Base-by-base conservation (phyloP, 2,329 filamentous ascomycete species). In the Fusarium paranaense region DNA sequence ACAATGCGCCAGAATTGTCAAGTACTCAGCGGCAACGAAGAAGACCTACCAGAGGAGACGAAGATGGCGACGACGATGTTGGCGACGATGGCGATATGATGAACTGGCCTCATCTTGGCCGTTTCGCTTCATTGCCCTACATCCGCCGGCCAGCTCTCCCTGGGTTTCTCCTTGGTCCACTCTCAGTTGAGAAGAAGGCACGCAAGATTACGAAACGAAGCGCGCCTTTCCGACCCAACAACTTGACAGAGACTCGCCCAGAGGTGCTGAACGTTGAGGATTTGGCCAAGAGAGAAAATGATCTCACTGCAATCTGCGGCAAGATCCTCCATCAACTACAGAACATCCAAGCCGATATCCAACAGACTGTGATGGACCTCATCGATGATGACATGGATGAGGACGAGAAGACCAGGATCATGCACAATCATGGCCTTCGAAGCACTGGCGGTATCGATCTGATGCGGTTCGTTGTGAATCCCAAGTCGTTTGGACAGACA, bases 381-480 rank as follows among this genome's bases (percentile, higher is more conserved):
- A 80, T 87, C 6, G 81, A 85, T 0, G 85, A 88, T 11, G 85
- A 87, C 11, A 85, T 84, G 73, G 83, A 85, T 2, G 86, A 88
- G 0, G 82, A 85, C 0, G 84, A 89, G 68, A 82, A 81, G 56
- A 81, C 82, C 9, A 85, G 82, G 11, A 84, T 94, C 9, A 92
- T 95, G 87, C 88, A 90, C 40, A 86, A 89, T 64, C 84, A 93
- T 77, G 89, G 91, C 3, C 85, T 98, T 16, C 88, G 91, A 14
- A 86, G 88, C 20, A 91, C 91, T 3, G 92, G 91, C 2, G 94
- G 94, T 18, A 89, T 98, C 5, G 91, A 94, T 59, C 84, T 98
- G 14, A 93, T 98, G 81, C 91, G 93, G 62, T 98, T 98, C 76
- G 94, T 95, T 45, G 89, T 98, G 73, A 98, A 99, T 77, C 97